phyloP scores from a whole-genome alignment of 768 basidiomycete species.

The Harrya chromipes region DNA sequence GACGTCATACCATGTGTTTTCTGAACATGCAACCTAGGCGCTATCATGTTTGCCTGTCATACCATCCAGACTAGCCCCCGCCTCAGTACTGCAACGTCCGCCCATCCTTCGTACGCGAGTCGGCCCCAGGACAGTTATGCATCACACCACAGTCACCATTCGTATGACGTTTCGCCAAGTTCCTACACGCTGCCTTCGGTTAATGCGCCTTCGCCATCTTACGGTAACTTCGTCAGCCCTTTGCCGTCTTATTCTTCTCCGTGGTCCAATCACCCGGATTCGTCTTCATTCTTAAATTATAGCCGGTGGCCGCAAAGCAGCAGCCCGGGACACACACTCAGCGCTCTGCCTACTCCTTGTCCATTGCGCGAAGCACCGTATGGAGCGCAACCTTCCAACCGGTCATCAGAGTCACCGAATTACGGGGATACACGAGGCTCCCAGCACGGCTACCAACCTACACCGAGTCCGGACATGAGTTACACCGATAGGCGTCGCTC shows the following conservation, averaged over 20 bases:
- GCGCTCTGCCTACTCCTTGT: slow-evolving; percentile 24
- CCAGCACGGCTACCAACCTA: slow-evolving; percentile 39
- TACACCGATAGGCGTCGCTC: slow-evolving; percentile 36
- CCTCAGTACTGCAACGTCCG: slow-evolving; percentile 13
- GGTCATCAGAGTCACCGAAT: slow-evolving; percentile 37
- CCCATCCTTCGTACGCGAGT: slow-evolving; percentile 25
- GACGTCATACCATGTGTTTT: slow-evolving; percentile 36
- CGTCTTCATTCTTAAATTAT: slow-evolving; percentile 29
- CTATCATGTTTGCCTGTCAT: slow-evolving; percentile 42
- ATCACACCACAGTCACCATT: slow-evolving; percentile 22
- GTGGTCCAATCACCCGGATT: slow-evolving; percentile 28
- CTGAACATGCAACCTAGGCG: slow-evolving; percentile 23
- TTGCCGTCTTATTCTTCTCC: slow-evolving; percentile 28
- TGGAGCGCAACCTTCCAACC: slow-evolving; percentile 30
- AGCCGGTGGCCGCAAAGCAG: slow-evolving; percentile 29
- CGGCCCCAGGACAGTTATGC: slow-evolving; percentile 28
- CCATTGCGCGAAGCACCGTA: slow-evolving; percentile 30
- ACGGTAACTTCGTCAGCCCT: slow-evolving; percentile 23
- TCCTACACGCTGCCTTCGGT: slow-evolving; percentile 34
- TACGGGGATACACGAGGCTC: slow-evolving; percentile 27
- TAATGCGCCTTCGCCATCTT: slow-evolving; percentile 27
- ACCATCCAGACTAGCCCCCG: slow-evolving; percentile 29
- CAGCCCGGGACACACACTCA: slow-evolving; percentile 28
- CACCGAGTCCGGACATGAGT: slow-evolving; percentile 36
- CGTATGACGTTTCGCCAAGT: slow-evolving; percentile 27